A percentile compares a stretch with the other conserved stretches of the same genome.
Conservation (phyloP, 495 filamentous ascomycete genomes). For the Hypoxylon fuscum region DNA sequence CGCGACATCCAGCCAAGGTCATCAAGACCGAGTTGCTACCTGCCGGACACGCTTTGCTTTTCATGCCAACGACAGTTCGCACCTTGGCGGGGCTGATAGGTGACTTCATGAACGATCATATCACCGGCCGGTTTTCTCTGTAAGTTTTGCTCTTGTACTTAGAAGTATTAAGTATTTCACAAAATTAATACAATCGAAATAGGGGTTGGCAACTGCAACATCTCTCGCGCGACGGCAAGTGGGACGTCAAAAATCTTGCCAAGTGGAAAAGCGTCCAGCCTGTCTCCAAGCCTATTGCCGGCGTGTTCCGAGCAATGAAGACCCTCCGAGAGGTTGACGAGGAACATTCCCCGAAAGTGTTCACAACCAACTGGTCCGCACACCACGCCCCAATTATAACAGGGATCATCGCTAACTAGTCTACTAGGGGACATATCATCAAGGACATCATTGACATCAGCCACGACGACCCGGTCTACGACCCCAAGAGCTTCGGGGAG, state of each 20-base stretch:
- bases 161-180: background rate
- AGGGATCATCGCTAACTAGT: constrained; percentile 16
- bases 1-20: constrained; percentile 55
- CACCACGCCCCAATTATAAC: background rate
- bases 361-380: constrained; percentile 69
- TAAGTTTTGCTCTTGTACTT: no score
- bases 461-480: constrained; percentile 85
- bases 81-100: constrained; percentile 82
- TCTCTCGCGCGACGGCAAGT: constrained; percentile 88
- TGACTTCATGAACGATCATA: constrained; percentile 76
- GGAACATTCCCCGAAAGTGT: constrained; percentile 77
- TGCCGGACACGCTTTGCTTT: constrained; percentile 85
- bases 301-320: constrained; percentile 85
- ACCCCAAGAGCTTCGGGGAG: constrained; percentile 76
- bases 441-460: constrained; percentile 87
- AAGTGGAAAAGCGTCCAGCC: constrained; percentile 86
- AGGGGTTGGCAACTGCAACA: constrained; percentile 87
- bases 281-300: constrained; percentile 78
- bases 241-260: constrained; percentile 95
- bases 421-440: constrained; percentile 59
- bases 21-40: constrained; percentile 79
- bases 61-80: constrained; percentile 77
- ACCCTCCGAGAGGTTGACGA: constrained; percentile 88
- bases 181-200: constrained; percentile 11
- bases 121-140: constrained; percentile 80